These are phyloP conservation scores for Citeromyces matritensis DNA, from an alignment of 805 yeast species.

Conservation along the genomic window DNA sequence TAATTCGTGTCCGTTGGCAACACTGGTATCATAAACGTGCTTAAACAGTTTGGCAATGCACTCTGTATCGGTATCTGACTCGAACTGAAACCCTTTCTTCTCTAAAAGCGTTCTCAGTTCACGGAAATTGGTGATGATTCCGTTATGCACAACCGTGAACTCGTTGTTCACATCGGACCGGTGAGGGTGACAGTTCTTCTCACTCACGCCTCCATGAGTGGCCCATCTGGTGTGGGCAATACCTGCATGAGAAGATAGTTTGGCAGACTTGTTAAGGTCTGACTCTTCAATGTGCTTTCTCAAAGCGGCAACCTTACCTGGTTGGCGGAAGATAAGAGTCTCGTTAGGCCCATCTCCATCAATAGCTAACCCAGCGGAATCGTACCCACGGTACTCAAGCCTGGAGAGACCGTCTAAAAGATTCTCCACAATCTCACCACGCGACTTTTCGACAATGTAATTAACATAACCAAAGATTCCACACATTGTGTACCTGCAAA, in stretches of 20 bases:
- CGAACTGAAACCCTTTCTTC: conserved; percentile 71
- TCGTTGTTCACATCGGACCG: conserved; percentile 73
- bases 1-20: conserved; percentile 56
- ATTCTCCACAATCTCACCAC: conserved; percentile 87
- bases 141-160: conserved; percentile 91
- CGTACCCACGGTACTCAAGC: conserved; percentile 96
- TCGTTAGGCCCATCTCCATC: conserved; percentile 61
- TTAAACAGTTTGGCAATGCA: conserved; percentile 92
- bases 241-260: conserved; percentile 73
- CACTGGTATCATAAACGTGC: conserved; percentile 70
- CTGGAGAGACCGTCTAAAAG: conserved; percentile 74
- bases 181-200: conserved; percentile 89
- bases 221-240: conserved; percentile 99
- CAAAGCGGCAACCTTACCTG: conserved; percentile 82
- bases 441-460: conserved; percentile 78
- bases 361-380: conserved; percentile 91
- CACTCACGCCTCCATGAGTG: conserved; percentile 91
- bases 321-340: conserved; percentile 64
- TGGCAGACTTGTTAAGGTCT: conserved; percentile 35
- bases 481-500: conserved; percentile 22
- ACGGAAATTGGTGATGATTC: conserved; percentile 92
- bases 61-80: conserved; percentile 94
- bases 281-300: conserved; percentile 40
- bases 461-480: conserved; percentile 98
- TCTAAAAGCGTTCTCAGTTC: conserved; percentile 73